Percentiles rank a stretch among this genome's conserved stretches.
Evolutionary conservation across 805 yeast genomes (phyloP).

Genomic region (Sugiyamaella americana): DNA sequence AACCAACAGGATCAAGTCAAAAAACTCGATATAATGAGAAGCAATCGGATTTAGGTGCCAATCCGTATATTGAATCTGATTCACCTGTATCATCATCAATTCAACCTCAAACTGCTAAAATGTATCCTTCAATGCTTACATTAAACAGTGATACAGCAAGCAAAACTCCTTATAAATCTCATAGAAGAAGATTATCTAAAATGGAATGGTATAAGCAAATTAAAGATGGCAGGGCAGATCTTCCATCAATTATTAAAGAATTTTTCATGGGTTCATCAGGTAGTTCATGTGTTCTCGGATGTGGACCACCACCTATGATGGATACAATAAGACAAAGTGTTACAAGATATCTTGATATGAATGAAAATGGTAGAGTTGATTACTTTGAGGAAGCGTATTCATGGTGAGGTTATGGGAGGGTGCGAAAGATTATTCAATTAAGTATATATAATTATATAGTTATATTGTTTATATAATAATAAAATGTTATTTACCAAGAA

Average conservation of each 20-base stretch:
- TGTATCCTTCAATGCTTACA: neutral
- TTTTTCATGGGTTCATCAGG: constrained; percentile 37
- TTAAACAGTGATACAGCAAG: neutral
- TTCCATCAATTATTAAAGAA: constrained; percentile 35
- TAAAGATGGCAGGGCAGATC: constrained; percentile 38
- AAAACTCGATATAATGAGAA: too few species aligned
- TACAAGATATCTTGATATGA: constrained; percentile 37
- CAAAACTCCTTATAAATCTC: neutral
- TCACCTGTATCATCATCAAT: neutral
- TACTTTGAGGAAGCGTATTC: constrained; percentile 69
- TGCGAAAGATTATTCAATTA: too few species aligned
- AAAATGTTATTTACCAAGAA: too few species aligned
- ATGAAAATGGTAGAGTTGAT: constrained; percentile 48
- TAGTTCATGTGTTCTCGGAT: constrained; percentile 47
- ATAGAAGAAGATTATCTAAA: neutral
- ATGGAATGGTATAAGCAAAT: constrained; percentile 6
- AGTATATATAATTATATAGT: too few species aligned
- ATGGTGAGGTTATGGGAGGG: too few species aligned
- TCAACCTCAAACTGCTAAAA: neutral
- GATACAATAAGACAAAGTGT: constrained; percentile 50
- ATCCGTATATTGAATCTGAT: too few species aligned
- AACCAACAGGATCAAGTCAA: neutral
- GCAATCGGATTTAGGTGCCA: too few species aligned
- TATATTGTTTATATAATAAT: too few species aligned
- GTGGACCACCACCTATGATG: constrained; percentile 58